phyloP scores from a whole-genome alignment of 225 moss, liverwort and hornwort genomes.

The Straminergon stramineum region DNA sequence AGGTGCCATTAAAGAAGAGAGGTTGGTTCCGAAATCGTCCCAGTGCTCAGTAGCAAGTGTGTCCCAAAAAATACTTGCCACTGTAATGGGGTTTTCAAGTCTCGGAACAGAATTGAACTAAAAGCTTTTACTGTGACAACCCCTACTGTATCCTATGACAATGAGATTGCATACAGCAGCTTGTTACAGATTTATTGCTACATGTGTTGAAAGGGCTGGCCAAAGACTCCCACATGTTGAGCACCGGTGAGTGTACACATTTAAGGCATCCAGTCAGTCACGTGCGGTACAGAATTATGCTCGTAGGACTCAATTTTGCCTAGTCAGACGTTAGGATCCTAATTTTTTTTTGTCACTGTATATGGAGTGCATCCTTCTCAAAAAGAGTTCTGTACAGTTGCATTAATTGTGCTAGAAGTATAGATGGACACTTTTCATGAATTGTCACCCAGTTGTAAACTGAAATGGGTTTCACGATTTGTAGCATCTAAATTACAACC shows the following conservation, averaged over 20 bases:
- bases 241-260: constrained; percentile 14
- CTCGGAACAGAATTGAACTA: not conserved
- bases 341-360: not conserved
- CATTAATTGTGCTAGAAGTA: not conserved
- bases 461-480: not conserved
- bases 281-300: not conserved
- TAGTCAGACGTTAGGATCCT: not conserved
- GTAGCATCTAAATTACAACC: not conserved
- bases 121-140: not conserved
- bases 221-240: not conserved
- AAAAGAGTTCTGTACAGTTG: not conserved
- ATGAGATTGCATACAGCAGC: not conserved
- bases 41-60: not conserved
- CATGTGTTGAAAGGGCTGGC: not conserved
- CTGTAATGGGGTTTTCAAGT: not conserved
- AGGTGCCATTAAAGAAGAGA: not conserved
- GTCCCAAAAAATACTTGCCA: not conserved
- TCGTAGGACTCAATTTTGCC: constrained; percentile 1
- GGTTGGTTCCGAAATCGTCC: constrained; percentile 5
- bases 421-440: not conserved
- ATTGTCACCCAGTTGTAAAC: not conserved
- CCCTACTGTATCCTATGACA: not conserved
- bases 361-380: not conserved
- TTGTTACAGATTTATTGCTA: not conserved
- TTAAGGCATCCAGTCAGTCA: not conserved